phyloP scores from a whole-genome alignment of 2,329 filamentous ascomycete species.

The Colletotrichum noveboracense region DNA sequence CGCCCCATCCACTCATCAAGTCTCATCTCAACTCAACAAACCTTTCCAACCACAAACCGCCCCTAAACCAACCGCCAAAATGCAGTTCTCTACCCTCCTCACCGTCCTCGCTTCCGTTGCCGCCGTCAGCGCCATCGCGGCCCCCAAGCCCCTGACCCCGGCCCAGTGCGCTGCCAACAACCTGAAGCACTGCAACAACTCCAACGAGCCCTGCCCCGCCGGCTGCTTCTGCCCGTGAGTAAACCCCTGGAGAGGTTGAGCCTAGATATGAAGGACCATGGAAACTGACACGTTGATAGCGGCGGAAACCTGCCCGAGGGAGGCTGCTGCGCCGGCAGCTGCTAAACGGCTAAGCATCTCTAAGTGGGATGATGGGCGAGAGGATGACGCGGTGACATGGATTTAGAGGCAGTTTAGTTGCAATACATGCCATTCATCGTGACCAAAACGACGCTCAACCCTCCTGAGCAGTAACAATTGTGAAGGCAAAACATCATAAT shows the following conservation, averaged over 20 bases:
- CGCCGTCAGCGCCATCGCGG: not conserved
- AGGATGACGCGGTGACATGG: not conserved
- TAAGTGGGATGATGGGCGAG: not conserved
- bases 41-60: accelerated
- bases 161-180: not conserved
- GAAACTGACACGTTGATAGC: not conserved
- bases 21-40: not conserved
- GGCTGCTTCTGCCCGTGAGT: conserved; percentile 6
- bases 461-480: not conserved
- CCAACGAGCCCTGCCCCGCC: not conserved
- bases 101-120: not conserved
- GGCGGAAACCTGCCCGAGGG: not conserved
- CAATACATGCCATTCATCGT: not conserved
- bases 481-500: not conserved
- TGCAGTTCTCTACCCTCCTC: not conserved
- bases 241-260: not conserved
- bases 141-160: not conserved
- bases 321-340: not conserved
- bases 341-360: not conserved
- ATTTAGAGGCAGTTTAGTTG: not conserved
- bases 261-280: not conserved
- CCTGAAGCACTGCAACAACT: not conserved
- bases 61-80: not conserved
- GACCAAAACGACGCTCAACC: not conserved
- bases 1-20: not conserved